phyloP scores from a whole-genome alignment of 768 basidiomycete genomes.

The Tylopilus sp. region DNA sequence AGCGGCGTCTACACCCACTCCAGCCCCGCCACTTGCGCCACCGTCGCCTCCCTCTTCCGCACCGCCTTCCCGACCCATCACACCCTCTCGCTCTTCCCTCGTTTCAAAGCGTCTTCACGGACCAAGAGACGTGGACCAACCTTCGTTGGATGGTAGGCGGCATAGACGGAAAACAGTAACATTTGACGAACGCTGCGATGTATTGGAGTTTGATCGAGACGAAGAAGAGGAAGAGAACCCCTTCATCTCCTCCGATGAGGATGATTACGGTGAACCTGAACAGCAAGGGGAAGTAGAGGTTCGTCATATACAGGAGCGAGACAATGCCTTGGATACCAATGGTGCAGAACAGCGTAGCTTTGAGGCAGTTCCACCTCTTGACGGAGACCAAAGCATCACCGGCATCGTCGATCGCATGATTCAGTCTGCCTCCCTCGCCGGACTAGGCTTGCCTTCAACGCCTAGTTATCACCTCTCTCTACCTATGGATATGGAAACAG shows the following conservation, averaged over 20 bases:
- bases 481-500: constrained; percentile 54
- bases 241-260: constrained; percentile 40
- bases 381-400: constrained; percentile 54
- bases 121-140: constrained; percentile 54
- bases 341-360: constrained; percentile 26
- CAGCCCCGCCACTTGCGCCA: constrained; percentile 9
- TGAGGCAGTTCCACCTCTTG: constrained; percentile 44
- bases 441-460: constrained; percentile 28
- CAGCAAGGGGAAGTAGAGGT: constrained; percentile 10
- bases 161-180: constrained; percentile 74
- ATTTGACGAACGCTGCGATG: constrained; percentile 77
- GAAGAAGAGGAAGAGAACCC: constrained; percentile 53
- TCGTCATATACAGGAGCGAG: constrained; percentile 11
- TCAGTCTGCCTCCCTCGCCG: constrained; percentile 29
- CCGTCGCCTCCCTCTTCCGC: constrained; percentile 37
- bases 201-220: constrained; percentile 74
- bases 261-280: constrained; percentile 24
- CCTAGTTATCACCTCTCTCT: constrained; percentile 39
- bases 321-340: neutral
- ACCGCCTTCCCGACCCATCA: constrained; percentile 35
- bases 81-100: constrained; percentile 56
- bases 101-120: constrained; percentile 74
- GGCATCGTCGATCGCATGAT: constrained; percentile 74
- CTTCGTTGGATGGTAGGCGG: constrained; percentile 33
- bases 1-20: neutral